Percentiles rank a stretch among this genome's conserved stretches.
These are phyloP conservation scores for Luzula sylvatica DNA, from an alignment of 176 grass and related monocot species.

Conservation along the genomic window DNA sequence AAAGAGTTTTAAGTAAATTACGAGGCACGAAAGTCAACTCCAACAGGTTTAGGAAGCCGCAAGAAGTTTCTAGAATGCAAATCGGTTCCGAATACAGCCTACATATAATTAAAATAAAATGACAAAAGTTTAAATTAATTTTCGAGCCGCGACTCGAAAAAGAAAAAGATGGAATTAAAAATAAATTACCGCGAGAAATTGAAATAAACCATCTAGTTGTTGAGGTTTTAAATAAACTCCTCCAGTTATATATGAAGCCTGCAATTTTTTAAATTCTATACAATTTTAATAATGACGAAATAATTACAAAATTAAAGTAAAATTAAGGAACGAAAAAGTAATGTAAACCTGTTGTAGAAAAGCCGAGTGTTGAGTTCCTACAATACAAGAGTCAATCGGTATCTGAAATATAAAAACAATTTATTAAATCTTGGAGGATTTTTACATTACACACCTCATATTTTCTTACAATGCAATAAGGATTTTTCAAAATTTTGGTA, in stretches of 20 bases:
- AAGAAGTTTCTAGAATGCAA: constrained; percentile 86
- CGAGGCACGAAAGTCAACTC: constrained; percentile 98
- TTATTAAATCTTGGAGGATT: neutral
- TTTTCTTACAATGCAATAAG: too few relatives aligned
- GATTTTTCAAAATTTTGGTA: neutral
- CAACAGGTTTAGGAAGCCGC: constrained; percentile 78
- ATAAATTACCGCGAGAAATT: constrained; percentile 69
- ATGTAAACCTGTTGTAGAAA: constrained; percentile 76
- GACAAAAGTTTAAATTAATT: neutral
- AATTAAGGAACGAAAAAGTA: neutral
- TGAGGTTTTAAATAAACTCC: constrained; percentile 97
- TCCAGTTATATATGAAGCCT: constrained; percentile 91
- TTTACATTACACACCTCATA: too few relatives aligned
- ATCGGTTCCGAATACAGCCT: constrained; percentile 91
- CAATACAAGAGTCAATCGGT: constrained; percentile 91
- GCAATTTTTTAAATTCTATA: constrained; percentile 20
- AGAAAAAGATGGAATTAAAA: neutral
- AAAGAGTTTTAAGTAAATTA: constrained; percentile 38
- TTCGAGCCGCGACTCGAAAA: neutral
- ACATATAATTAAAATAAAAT: constrained; percentile 18
- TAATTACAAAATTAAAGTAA: neutral
- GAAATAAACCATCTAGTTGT: constrained; percentile 68
- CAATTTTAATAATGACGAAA: constrained; percentile 17
- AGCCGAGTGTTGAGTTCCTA: constrained; percentile 83
- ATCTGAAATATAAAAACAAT: constrained; percentile 37